Conservation (phyloP, 106 monocot species). For the Hemerocallis citrina region DNA sequence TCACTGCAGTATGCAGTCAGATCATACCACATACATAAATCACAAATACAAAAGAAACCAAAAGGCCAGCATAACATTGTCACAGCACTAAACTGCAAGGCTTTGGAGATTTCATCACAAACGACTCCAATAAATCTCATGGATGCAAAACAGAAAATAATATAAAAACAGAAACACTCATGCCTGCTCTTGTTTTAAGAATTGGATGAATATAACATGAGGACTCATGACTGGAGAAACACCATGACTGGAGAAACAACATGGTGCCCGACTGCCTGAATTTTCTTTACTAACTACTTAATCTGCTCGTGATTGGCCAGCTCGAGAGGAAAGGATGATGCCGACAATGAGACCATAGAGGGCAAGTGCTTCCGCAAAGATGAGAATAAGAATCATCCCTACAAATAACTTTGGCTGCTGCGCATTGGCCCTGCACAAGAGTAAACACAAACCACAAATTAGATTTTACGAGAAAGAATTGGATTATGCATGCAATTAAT, state of each 20-base stretch:
- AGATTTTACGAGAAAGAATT: too few relatives aligned
- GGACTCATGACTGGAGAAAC: neutral
- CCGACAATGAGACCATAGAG: conserved; percentile 22
- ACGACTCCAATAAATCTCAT: conserved; percentile 1
- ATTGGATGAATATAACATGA: neutral
- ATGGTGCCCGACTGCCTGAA: too few relatives aligned
- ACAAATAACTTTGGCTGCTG: conserved; percentile 24
- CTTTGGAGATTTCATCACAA: neutral
- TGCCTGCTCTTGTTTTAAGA: neutral
- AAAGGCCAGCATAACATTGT: neutral
- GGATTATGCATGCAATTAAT: too few relatives aligned
- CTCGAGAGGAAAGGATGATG: conserved; percentile 20
- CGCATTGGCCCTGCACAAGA: conserved; percentile 22
- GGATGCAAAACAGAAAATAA: neutral
- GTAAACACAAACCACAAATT: too few relatives aligned
- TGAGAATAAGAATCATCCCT: conserved; percentile 21
- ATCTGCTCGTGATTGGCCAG: conserved; percentile 20
- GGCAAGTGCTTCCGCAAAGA: conserved; percentile 20
- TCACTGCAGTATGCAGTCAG: too few relatives aligned
- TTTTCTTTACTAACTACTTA: neutral
- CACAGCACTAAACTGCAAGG: neutral
- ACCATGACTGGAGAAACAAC: too few relatives aligned
- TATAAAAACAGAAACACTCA: neutral
- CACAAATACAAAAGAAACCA: neutral
- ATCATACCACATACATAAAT: too few relatives aligned